Base-by-base conservation (phyloP, 768 basidiomycete genomes). In the Krasilnikovozyma curviuscula region DNA sequence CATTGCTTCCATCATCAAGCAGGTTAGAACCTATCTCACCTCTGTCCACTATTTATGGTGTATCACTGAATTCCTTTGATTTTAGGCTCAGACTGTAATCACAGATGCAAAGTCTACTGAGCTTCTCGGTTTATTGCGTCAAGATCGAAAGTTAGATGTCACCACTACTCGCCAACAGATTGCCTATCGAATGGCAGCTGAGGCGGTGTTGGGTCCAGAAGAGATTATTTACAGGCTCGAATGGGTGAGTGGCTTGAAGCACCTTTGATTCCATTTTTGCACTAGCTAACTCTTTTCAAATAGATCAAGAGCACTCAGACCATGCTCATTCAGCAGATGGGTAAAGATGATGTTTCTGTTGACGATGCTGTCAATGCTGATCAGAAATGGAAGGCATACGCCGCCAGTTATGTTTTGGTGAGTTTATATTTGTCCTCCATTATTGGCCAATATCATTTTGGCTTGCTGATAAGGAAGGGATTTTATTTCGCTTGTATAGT, bases 81-180 rank as follows among this genome's bases (percentile, higher is more conserved):
- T 4, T 42, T 61, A 88, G 85, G 83, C 84, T 21, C 88, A 93
- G 62, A 81, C 78, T 2, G 77, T 91, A 43, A 64, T 83, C 40
- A 74, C 75, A 28, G 91, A 97, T 61, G 70, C 73, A 67, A 83
- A 80, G 62, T 83, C 81, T 49, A 83, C 83, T 61, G 88, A 91
- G 58, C 66, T 93, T 28, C 79, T 81, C 75, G 69, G 72, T 25
- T 65, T 88, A 44, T 68, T 91, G 34, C 76, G 80, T 59, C 70
- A 70, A 46, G 74, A 75, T 42, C 76, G 82, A 53, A 66, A 50
- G 21, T 41, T 53, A 5, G 61, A 64, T 27, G 52, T 54, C 12
- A 61, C 62, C 2, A 59, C 61, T 0, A 59, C 46, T 27, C 54
- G 55, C 42, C 59, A 61, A 48, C 69, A 70, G 56, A 66, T 68